Conservation (phyloP, 179 eudicot genomes). For the Spinacia oleracea region DNA sequence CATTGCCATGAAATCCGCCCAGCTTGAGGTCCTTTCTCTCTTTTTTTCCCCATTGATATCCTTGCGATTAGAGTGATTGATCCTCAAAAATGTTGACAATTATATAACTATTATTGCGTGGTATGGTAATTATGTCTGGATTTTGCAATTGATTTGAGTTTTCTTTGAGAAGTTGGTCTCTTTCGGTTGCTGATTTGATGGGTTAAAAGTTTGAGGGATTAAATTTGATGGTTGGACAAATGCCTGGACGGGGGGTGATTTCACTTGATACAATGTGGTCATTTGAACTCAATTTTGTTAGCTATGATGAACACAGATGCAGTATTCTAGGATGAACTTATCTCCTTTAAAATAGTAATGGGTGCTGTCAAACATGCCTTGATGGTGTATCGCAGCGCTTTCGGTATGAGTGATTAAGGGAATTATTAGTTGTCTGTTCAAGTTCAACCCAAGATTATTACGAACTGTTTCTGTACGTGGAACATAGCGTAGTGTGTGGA, state of each 20-base stretch:
- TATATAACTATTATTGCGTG: not conserved
- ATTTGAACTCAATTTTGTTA: too few relatives aligned
- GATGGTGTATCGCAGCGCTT: too few relatives aligned
- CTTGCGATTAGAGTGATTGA: not conserved
- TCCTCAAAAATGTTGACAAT: not conserved
- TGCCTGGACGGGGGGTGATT: not conserved
- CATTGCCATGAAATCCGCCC: conserved; percentile 78
- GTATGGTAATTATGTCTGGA: not conserved
- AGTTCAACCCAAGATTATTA: not conserved
- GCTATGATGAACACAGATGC: not conserved
- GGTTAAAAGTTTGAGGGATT: not conserved
- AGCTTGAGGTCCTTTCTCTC: conserved; percentile 61
- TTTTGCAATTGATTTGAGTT: not conserved
- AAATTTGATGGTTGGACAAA: not conserved
- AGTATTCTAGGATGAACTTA: not conserved
- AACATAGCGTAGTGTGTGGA: not conserved
- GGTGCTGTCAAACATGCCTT: not conserved
- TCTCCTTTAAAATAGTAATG: not conserved
- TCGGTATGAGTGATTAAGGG: not conserved
- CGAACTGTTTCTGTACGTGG: not conserved
- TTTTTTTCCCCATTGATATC: not conserved
- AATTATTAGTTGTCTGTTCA: not conserved
- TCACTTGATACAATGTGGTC: not conserved
- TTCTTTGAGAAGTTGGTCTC: too few relatives aligned
- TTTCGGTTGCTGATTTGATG: not conserved